Evolutionary conservation across 768 basidiomycete genomes (phyloP), one percentile per base, ranked within the genome.

Genomic region (Trametes cinnabarina): DNA sequence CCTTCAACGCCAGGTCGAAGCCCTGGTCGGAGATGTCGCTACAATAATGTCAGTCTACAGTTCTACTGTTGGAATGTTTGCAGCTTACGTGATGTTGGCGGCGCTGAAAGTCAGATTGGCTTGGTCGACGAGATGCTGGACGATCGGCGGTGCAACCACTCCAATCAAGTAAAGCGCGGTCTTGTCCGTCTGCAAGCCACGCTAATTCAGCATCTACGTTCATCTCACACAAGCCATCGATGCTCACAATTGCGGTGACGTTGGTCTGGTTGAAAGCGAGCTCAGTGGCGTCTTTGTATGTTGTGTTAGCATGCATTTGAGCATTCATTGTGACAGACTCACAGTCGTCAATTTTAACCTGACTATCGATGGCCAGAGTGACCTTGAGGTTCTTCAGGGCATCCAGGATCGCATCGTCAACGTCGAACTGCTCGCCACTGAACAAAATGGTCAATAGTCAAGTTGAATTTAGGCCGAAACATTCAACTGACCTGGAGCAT

Each of bases 291-390:
- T 79, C 84, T 86, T 55, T n/a, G 34, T 40, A 52, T 28, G 19
- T 28, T 10, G 53, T 57, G 52, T 50, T 37, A 42, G 35, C 10
- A 23, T 42, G 26, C 9, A 12, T 53, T 19, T 28, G 32, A n/a
- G n/a, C n/a, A n/a, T n/a, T n/a, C n/a, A n/a, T 3, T 4, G 44
- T 42, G 2, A 17, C 23, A 60, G 1, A 40, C 81, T 66, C 62
- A 86, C 85, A 90, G 57, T 89, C 85, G 67, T 90, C 88, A 37
- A 90, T 69, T 66, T 80, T 81, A 43, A 86, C 71, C 0, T 72
- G 72, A 17, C 79, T 78, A n/a, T 80, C 70, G 30, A 90, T 75
- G 11, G 70, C 75, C 20, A 90, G 70, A 58, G 85, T 77, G 48
- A 88, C 82, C 65, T 79, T 75, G 37, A 90, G 76, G 55, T 79